Conservation (phyloP, 2,329 filamentous ascomycete genomes). For the Reticulascus tulasneorum region DNA sequence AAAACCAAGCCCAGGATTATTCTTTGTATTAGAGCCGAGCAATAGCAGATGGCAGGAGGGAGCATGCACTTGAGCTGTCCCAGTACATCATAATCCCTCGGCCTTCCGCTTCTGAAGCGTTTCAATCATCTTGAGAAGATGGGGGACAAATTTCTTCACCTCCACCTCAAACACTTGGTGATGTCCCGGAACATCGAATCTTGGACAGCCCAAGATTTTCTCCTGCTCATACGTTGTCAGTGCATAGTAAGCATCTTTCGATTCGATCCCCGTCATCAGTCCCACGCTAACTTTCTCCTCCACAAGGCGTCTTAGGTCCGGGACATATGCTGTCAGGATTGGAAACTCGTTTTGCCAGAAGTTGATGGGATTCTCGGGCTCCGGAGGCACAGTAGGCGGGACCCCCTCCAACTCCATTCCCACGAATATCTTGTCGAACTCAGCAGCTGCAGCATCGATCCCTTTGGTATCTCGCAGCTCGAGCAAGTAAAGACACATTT, state of each 20-base stretch:
- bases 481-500: conserved; percentile 18
- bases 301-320: conserved; percentile 20
- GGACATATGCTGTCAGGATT: conserved; percentile 15
- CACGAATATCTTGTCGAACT: conserved; percentile 17
- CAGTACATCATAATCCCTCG: not conserved
- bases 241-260: conserved; percentile 24
- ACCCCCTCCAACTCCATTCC: conserved; percentile 23
- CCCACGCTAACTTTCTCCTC: conserved; percentile 22
- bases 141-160: conserved; percentile 21
- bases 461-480: conserved; percentile 18
- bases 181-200: conserved; percentile 22
- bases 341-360: conserved; percentile 26
- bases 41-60: too few species aligned
- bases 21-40: too few species aligned
- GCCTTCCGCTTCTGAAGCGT: conserved; percentile 13
- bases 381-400: conserved; percentile 13
- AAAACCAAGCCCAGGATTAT: too few species aligned
- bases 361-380: conserved; percentile 19
- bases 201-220: conserved; percentile 22
- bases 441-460: conserved; percentile 11
- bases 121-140: conserved; percentile 21
- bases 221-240: conserved; percentile 21
- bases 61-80: too few species aligned
- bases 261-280: conserved; percentile 21
- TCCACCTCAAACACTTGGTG: conserved; percentile 27